A percentile compares a stretch with the other conserved stretches of the same genome.
Conservation (phyloP, 345 rosid species). For the Salix suchowensis region DNA sequence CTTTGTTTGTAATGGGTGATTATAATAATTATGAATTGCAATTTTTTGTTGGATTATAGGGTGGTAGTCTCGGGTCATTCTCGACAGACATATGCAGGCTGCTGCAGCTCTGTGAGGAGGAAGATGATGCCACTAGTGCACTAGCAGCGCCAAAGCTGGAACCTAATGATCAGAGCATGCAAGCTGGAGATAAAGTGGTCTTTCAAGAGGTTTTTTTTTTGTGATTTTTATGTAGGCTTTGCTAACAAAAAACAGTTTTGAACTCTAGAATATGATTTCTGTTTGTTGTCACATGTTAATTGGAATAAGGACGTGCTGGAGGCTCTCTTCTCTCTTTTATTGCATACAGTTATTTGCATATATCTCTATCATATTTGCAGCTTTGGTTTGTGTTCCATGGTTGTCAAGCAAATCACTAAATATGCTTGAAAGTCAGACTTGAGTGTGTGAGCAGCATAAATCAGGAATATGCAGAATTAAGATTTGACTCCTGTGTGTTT, state of each 20-base stretch:
- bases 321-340: neutral
- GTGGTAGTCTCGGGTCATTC: constrained; percentile 80
- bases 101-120: constrained; percentile 88
- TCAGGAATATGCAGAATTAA: neutral
- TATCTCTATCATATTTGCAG: neutral
- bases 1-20: constrained; percentile 11
- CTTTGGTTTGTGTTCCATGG: neutral
- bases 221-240: neutral
- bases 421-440: neutral
- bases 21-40: neutral
- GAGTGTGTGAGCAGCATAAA: neutral
- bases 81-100: constrained; percentile 83
- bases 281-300: neutral
- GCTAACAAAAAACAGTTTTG: neutral
- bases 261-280: neutral
- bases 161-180: constrained; percentile 71
- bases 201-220: constrained; percentile 50
- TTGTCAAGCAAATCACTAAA: neutral
- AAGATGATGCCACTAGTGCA: constrained; percentile 94
- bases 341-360: neutral
- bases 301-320: neutral
- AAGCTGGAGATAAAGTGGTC: constrained; percentile 39
- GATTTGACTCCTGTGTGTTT: neutral
- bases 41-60: constrained; percentile 38
- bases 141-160: constrained; percentile 76